phyloP scores from a whole-genome alignment of 78 protist genomes.

The Capsaspora owczarzaki region DNA sequence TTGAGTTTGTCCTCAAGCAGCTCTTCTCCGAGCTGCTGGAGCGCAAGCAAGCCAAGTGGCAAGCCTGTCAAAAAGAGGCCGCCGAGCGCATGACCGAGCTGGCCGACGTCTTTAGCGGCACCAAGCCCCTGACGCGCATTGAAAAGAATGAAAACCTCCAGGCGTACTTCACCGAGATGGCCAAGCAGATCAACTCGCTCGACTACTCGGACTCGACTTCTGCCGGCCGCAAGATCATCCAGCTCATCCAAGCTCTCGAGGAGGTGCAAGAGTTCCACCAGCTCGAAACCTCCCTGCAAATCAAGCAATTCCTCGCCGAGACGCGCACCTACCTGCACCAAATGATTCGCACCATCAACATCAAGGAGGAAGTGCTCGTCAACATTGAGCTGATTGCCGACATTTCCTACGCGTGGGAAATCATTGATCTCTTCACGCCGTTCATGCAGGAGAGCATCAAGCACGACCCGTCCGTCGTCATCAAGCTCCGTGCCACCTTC shows the following conservation, averaged over 20 bases:
- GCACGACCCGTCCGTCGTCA: conserved; percentile 53
- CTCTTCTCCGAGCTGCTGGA: conserved; percentile 29
- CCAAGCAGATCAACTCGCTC: conserved; percentile 50
- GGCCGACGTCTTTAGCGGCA: conserved; percentile 78
- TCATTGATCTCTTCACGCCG: conserved; percentile 33
- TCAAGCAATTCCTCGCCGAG: conserved; percentile 75
- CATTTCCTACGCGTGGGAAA: conserved; percentile 87
- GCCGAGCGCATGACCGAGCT: conserved; percentile 57
- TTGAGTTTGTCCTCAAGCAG: conserved; percentile 66
- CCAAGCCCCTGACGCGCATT: conserved; percentile 68
- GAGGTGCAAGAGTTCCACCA: conserved; percentile 89
- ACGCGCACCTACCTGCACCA: conserved; percentile 58
- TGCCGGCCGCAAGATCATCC: conserved; percentile 85
- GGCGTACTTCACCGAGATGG: conserved; percentile 74
- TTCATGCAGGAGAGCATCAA: background rate
- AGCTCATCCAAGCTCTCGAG: conserved; percentile 77
- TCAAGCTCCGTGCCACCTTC: conserved; percentile 88
- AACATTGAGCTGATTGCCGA: conserved; percentile 65
- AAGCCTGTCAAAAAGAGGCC: conserved; percentile 40
- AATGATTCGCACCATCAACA: conserved; percentile 84
- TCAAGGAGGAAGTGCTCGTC: conserved; percentile 25
- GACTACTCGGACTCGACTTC: conserved; percentile 58
- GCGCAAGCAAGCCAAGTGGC: conserved; percentile 67
- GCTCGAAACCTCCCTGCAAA: conserved; percentile 67
- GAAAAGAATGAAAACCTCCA: conserved; percentile 71